A percentile compares a stretch with the other conserved stretches of the same genome.
Evolutionary conservation across 179 eudicot species (phyloP).

Genomic region (Actinidia arguta): DNA sequence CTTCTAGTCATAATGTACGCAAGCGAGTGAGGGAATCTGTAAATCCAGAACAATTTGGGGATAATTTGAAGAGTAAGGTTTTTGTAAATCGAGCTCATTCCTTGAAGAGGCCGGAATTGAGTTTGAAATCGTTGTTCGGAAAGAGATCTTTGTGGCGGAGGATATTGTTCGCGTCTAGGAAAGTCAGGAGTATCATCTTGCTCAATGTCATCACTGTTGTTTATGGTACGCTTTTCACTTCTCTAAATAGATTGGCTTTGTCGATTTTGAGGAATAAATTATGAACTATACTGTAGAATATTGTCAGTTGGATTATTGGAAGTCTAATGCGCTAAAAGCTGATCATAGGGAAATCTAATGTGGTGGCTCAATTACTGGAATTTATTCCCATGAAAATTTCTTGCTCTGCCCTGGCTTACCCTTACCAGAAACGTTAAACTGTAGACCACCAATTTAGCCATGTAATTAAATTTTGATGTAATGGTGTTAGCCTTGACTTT

Average conservation of each 20-base stretch:
- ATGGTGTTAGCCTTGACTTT: too few relatives aligned
- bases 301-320: neutral
- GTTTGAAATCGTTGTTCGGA: constrained; percentile 42
- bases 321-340: neutral
- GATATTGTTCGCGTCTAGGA: constrained; percentile 54
- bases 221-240: constrained; percentile 34
- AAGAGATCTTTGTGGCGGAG: constrained; percentile 52
- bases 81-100: neutral
- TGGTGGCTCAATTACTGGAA: neutral
- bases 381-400: neutral
- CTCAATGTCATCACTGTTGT: constrained; percentile 63
- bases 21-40: constrained; percentile 13
- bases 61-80: neutral
- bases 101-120: neutral
- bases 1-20: constrained; percentile 5
- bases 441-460: too few relatives aligned
- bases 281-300: neutral
- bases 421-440: neutral
- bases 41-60: neutral
- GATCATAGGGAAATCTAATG: neutral
- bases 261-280: neutral
- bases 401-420: neutral
- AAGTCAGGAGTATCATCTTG: constrained; percentile 62
- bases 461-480: too few relatives aligned
- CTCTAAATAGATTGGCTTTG: neutral